phyloP scores from a whole-genome alignment of 1,284 basidiomycete species.

The Laetiporus sulphureus region DNA sequence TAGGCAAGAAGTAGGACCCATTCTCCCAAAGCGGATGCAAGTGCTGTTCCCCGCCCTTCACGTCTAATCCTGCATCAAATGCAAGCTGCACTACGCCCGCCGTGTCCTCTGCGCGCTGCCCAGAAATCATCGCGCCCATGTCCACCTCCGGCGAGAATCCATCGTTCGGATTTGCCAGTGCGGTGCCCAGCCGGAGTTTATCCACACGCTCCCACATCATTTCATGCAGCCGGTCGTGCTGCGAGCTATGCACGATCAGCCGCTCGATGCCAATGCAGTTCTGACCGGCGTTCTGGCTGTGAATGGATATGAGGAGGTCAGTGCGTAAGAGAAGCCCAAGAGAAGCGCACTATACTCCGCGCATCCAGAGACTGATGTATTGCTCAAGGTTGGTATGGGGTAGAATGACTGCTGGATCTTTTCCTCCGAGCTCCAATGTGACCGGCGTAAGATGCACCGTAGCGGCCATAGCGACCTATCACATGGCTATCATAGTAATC shows the following conservation, averaged over 20 bases:
- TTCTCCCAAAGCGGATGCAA: slow-evolving; percentile 59
- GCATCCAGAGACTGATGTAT: slow-evolving; percentile 74
- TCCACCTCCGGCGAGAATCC: slow-evolving; percentile 70
- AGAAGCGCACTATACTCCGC: slow-evolving; percentile 75
- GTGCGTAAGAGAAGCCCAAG: slow-evolving; percentile 1
- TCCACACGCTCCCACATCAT: slow-evolving; percentile 57
- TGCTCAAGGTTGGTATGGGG: slow-evolving; percentile 66
- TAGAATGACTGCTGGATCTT: slow-evolving; percentile 74
- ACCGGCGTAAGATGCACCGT: slow-evolving; percentile 84
- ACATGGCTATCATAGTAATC: neutral
- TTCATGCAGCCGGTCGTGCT: slow-evolving; percentile 69
- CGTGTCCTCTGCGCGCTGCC: slow-evolving; percentile 14
- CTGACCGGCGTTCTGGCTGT: slow-evolving; percentile 87
- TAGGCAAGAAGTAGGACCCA: slow-evolving; percentile 83
- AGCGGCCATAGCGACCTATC: slow-evolving; percentile 74
- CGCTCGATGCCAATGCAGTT: slow-evolving; percentile 97
- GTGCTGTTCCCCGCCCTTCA: slow-evolving; percentile 60
- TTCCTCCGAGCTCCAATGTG: slow-evolving; percentile 86
- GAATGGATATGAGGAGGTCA: neutral
- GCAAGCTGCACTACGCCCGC: slow-evolving; percentile 73
- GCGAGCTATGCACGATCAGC: slow-evolving; percentile 74
- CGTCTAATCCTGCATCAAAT: slow-evolving; percentile 61
- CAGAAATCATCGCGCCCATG: slow-evolving; percentile 77
- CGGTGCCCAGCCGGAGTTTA: slow-evolving; percentile 67
- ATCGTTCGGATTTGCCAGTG: slow-evolving; percentile 53